Evolutionary conservation across 1,139 yeast species (phyloP).

Genomic region (Scheffersomyces quercinus): DNA sequence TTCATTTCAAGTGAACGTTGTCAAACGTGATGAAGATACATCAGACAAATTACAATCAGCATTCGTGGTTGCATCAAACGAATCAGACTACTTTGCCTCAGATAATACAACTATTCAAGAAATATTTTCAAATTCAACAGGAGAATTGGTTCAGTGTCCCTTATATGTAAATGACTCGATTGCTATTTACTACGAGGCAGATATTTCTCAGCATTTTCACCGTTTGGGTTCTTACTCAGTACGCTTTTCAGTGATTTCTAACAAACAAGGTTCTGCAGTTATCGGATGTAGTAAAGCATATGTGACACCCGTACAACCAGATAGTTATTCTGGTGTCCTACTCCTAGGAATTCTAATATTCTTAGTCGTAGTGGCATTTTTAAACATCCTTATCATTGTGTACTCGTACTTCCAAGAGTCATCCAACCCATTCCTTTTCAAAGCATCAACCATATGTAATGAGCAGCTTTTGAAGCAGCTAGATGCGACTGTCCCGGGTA

Average conservation of each 20-base stretch:
- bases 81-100: slow-evolving; percentile 8
- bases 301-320: slow-evolving; percentile 49
- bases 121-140: slow-evolving; percentile 28
- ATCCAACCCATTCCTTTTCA: slow-evolving; percentile 54
- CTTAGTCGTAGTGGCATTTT: slow-evolving; percentile 41
- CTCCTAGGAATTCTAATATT: slow-evolving; percentile 41
- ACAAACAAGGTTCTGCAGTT: slow-evolving; percentile 31
- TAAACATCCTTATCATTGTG: slow-evolving; percentile 45
- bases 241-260: slow-evolving; percentile 38
- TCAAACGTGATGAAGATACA: neutral
- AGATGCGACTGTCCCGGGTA: slow-evolving; percentile 55
- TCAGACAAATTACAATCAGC: neutral
- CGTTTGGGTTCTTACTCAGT: slow-evolving; percentile 46
- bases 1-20: neutral
- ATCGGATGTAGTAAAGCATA: slow-evolving; percentile 51
- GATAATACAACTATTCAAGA: slow-evolving; percentile 22
- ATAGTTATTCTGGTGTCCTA: slow-evolving; percentile 34
- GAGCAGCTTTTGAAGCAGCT: slow-evolving; percentile 55
- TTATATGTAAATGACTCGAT: slow-evolving; percentile 42
- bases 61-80: too few species aligned
- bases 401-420: slow-evolving; percentile 66
- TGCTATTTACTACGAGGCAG: slow-evolving; percentile 38
- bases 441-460: slow-evolving; percentile 64
- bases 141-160: slow-evolving; percentile 40
- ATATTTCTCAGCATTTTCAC: slow-evolving; percentile 32